Conservation (phyloP, 2,329 filamentous ascomycete genomes). For the Aspergillus fijiensis region DNA sequence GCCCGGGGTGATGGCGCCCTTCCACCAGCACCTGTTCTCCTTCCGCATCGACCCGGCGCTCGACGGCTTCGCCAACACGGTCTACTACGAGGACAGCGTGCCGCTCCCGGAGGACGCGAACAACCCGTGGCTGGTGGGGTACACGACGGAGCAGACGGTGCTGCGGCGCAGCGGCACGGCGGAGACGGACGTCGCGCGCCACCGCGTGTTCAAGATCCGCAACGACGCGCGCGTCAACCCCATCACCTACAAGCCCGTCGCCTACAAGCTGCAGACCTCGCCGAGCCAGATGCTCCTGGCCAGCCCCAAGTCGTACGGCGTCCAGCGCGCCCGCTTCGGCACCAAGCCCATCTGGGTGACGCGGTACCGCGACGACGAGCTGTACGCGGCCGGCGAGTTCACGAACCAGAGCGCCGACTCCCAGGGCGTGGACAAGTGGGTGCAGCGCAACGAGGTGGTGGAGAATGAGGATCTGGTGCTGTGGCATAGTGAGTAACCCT, state of each 20-base stretch:
- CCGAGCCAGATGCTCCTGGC: slow-evolving; percentile 53
- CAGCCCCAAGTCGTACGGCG: slow-evolving; percentile 45
- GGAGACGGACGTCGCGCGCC: slow-evolving; percentile 53
- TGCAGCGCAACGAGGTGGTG: slow-evolving; percentile 48
- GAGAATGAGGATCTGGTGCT: slow-evolving; percentile 47
- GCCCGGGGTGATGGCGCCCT: slow-evolving; percentile 65
- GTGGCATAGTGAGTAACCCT: slow-evolving; percentile 37
- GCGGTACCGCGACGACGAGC: slow-evolving; percentile 52
- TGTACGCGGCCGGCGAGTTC: slow-evolving; percentile 54
- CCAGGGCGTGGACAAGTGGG: slow-evolving; percentile 55
- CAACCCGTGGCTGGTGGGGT: slow-evolving; percentile 64
- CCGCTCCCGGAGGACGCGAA: slow-evolving; percentile 52
- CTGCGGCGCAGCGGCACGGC: slow-evolving; percentile 52
- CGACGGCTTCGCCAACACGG: slow-evolving; percentile 56
- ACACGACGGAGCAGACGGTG: slow-evolving; percentile 54
- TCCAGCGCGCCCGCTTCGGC: slow-evolving; percentile 51
- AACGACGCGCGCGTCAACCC: slow-evolving; percentile 50
- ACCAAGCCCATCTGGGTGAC: slow-evolving; percentile 58
- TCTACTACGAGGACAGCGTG: slow-evolving; percentile 58
- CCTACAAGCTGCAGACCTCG: slow-evolving; percentile 52
- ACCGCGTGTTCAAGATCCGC: slow-evolving; percentile 54
- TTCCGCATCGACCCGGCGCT: slow-evolving; percentile 63
- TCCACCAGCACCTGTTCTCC: slow-evolving; percentile 77
- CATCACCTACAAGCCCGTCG: slow-evolving; percentile 47
- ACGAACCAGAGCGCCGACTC: slow-evolving; percentile 55